Evolutionary conservation across 306 rosid species (phyloP).

Genomic region (Cyclanthera cordifolia): DNA sequence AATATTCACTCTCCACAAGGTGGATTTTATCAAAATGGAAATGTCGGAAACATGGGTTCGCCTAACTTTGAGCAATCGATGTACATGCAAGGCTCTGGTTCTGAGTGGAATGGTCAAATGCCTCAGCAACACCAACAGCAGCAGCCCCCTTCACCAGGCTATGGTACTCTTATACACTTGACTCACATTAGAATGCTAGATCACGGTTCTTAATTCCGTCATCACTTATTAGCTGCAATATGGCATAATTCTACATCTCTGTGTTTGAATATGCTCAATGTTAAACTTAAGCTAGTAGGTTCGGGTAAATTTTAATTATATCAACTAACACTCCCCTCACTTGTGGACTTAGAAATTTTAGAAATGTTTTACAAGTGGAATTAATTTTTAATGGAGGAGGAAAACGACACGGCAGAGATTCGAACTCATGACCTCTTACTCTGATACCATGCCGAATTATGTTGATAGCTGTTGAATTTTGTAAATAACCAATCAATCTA

Average conservation of each 20-base stretch:
- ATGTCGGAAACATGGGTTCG: slow-evolving; percentile 38
- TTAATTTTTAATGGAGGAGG: too few relatives aligned
- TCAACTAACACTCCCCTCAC: too few relatives aligned
- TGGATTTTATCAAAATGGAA: slow-evolving; percentile 49
- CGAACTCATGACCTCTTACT: too few relatives aligned
- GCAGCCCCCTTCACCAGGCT: slow-evolving; percentile 54
- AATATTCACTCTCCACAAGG: slow-evolving; percentile 50
- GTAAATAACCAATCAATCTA: too few relatives aligned
- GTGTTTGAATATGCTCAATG: not conserved
- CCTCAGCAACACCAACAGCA: slow-evolving; percentile 23
- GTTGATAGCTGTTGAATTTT: too few relatives aligned
- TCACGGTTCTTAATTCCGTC: not conserved
- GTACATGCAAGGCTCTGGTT: slow-evolving; percentile 41
- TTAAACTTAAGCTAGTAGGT: too few relatives aligned
- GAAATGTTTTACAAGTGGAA: too few relatives aligned
- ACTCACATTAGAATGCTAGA: not conserved
- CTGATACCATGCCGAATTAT: too few relatives aligned
- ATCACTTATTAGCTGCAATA: not conserved
- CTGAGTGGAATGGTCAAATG: slow-evolving; percentile 73
- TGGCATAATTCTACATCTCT: not conserved
- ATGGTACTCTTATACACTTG: slow-evolving; percentile 36
- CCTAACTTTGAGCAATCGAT: slow-evolving; percentile 55
- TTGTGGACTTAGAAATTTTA: too few relatives aligned
- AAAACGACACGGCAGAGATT: too few relatives aligned
- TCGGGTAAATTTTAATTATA: too few relatives aligned